Conservation (phyloP, 371 early-diverging fungal species). For the Smittium culicis region DNA sequence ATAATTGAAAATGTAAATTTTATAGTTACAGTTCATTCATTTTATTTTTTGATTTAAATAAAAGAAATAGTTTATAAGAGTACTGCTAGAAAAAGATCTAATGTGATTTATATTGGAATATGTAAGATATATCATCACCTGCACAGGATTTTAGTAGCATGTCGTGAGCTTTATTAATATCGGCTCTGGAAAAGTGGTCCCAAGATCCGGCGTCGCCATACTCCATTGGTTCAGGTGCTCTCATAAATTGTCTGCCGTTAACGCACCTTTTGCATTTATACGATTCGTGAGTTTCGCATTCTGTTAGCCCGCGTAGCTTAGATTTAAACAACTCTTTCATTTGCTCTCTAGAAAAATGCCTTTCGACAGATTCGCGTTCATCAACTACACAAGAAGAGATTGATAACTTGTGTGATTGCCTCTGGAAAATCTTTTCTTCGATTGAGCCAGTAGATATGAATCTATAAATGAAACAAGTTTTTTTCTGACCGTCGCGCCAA, state of each 20-base stretch:
- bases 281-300: slow-evolving; percentile 87
- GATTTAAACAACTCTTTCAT: slow-evolving; percentile 80
- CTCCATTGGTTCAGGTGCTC: slow-evolving; percentile 49
- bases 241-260: slow-evolving; percentile 55
- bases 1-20: neutral
- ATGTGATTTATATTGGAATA: slow-evolving; percentile 81
- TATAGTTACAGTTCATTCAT: neutral
- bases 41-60: neutral
- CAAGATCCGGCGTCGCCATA: slow-evolving; percentile 70
- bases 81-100: neutral
- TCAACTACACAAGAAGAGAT: slow-evolving; percentile 89
- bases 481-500: slow-evolving; percentile 96
- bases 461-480: slow-evolving; percentile 85
- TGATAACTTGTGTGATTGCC: slow-evolving; percentile 78
- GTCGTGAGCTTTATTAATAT: slow-evolving; percentile 56
- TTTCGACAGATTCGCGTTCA: slow-evolving; percentile 72
- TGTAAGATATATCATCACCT: slow-evolving; percentile 60
- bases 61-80: neutral
- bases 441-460: slow-evolving; percentile 91
- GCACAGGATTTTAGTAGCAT: slow-evolving; percentile 57
- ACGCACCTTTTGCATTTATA: slow-evolving; percentile 85
- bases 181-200: slow-evolving; percentile 67
- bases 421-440: slow-evolving; percentile 96
- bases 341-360: slow-evolving; percentile 81
- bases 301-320: slow-evolving; percentile 30